Evolutionary conservation across 225 moss, liverwort and hornwort species (phyloP), one percentile per base, ranked within the genome.

Genomic region (Pseudoscleropodium purum): DNA sequence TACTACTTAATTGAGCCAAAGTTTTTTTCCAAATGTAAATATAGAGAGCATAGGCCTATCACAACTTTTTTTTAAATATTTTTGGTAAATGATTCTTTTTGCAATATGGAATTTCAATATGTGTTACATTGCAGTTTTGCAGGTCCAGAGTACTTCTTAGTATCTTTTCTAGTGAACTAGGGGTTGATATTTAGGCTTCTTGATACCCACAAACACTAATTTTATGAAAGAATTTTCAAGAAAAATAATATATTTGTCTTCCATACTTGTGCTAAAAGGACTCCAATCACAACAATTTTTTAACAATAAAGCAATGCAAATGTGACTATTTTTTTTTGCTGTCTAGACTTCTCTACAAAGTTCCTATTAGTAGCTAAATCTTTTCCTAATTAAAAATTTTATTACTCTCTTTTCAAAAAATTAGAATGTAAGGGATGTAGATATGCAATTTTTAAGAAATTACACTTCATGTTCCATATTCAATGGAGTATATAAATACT

Each of bases 131-230:
- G 7, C 1, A n/a, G 0, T 13, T 23, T 39, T 39, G 39, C 13
- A 69, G 12, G 69, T n/a, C 4, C 24, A 69, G 39, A 69, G 24
- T 51, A 70, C 14, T 39, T 39, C 13, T 24, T 7, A 25, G 13
- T 14, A 39, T 25, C 25, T 70, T 39, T 39, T 39, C 21, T 25
- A 25, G 2, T 41, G 4, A 24, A 5, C 15, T 8, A 41, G 5
- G 14, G 14, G 15, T 2, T 26, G 2, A 15, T 72, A 24, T 15
- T 15, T 72, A 25, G 5, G 14, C 6, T 41, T 72, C 15, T 4
- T 41, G 3, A 72, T 41, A 41, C 3, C 8, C 1, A 8, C 2
- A 2, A 12, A 41, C 8, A 41, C 17, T 0, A 41, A 4, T 25
- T 25, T 15, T 41, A 13, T 4, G 8, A 15, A 41, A 26, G 15